phyloP scores from a whole-genome alignment of 768 basidiomycete genomes.

The Lenzites betulinus region DNA sequence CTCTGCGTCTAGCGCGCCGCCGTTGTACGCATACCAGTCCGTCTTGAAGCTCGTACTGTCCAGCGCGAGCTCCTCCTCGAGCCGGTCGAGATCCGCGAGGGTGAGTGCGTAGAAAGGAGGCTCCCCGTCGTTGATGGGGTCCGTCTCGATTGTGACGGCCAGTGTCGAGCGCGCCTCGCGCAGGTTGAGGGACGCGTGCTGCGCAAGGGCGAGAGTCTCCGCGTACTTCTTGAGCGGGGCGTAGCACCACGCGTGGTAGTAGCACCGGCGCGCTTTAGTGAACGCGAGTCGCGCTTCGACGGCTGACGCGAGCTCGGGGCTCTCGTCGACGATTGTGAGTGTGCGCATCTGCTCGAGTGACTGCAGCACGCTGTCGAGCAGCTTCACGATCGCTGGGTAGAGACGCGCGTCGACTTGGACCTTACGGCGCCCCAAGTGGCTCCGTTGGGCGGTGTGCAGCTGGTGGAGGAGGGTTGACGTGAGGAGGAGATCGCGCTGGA shows the following conservation, averaged over 20 bases:
- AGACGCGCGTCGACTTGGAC: slow-evolving; percentile 67
- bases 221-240: slow-evolving; percentile 67
- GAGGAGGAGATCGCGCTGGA: slow-evolving; percentile 85
- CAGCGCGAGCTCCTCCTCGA: slow-evolving; percentile 53
- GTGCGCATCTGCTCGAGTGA: slow-evolving; percentile 82
- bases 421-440: slow-evolving; percentile 27
- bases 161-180: slow-evolving; percentile 67
- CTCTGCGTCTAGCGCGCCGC: slow-evolving; percentile 47
- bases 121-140: slow-evolving; percentile 45
- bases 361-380: slow-evolving; percentile 84
- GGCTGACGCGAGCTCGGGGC: slow-evolving; percentile 75
- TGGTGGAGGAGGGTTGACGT: slow-evolving; percentile 59
- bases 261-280: slow-evolving; percentile 76
- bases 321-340: slow-evolving; percentile 85
- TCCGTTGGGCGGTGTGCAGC: slow-evolving; percentile 24
- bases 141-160: slow-evolving; percentile 37
- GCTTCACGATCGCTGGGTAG: slow-evolving; percentile 87
- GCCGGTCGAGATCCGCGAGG: slow-evolving; percentile 41
- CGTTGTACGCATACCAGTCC: slow-evolving; percentile 80
- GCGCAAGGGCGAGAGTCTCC: slow-evolving; percentile 69
- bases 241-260: slow-evolving; percentile 79
- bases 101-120: slow-evolving; percentile 60
- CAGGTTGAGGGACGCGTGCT: slow-evolving; percentile 70
- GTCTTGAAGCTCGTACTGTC: slow-evolving; percentile 59
- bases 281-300: slow-evolving; percentile 77